A percentile compares a stretch with the other conserved stretches of the same genome.
Evolutionary conservation across 1,284 basidiomycete genomes (phyloP).

Genomic region (Athelia sp.): DNA sequence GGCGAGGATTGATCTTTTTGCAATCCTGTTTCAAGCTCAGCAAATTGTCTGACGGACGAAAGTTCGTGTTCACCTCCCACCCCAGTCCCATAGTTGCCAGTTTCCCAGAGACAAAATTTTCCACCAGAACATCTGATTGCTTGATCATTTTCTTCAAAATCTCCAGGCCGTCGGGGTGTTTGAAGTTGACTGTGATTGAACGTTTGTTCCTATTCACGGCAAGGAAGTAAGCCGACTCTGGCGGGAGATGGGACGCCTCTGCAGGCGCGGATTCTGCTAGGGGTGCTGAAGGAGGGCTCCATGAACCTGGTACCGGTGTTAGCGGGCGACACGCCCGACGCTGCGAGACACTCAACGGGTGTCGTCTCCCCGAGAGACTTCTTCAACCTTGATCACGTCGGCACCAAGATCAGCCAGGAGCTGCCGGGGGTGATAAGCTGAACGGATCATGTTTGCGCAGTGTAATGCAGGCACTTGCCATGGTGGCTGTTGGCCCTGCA

Average conservation of each 20-base stretch:
- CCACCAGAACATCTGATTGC: slow-evolving; percentile 82
- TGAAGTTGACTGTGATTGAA: slow-evolving; percentile 87
- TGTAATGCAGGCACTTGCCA: slow-evolving; percentile 32
- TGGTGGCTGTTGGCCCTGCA: slow-evolving; percentile 86
- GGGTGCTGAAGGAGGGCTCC: slow-evolving; percentile 77
- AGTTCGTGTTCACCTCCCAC: slow-evolving; percentile 64
- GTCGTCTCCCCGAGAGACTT: slow-evolving; percentile 81
- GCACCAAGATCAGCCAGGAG: slow-evolving; percentile 84
- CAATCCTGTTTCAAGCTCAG: slow-evolving; percentile 41
- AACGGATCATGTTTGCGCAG: not conserved
- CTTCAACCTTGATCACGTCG: slow-evolving; percentile 90
- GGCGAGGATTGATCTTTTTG: slow-evolving; percentile 69
- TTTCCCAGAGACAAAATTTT: slow-evolving; percentile 86
- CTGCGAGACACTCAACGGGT: slow-evolving; percentile 54
- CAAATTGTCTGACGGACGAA: not conserved
- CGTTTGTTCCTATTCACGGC: slow-evolving; percentile 87
- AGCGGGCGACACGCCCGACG: slow-evolving; percentile 10
- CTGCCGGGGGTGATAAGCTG: not conserved
- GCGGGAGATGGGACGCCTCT: slow-evolving; percentile 66
- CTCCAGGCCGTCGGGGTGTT: slow-evolving; percentile 71
- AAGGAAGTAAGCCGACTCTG: slow-evolving; percentile 93
- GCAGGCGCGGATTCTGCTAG: slow-evolving; percentile 41
- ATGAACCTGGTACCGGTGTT: slow-evolving; percentile 49
- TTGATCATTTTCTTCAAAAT: slow-evolving; percentile 73
- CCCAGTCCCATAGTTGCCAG: slow-evolving; percentile 82